Evolutionary conservation across 2,329 filamentous ascomycete species (phyloP).

Genomic region (Ceratocystis huliohia): DNA sequence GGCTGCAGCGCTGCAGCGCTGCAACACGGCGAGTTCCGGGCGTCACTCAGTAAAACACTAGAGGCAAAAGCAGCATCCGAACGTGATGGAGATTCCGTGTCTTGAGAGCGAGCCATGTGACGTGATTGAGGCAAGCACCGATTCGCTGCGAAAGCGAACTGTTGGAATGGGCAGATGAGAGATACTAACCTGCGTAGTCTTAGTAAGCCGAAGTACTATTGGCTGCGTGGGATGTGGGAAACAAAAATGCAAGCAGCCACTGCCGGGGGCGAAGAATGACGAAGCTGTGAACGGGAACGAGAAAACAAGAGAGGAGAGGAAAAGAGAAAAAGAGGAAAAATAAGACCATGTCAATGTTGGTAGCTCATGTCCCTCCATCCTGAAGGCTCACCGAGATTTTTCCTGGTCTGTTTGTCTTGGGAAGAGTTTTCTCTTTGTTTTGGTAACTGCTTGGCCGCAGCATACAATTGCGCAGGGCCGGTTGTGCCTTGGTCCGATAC

Average conservation of each 20-base stretch:
- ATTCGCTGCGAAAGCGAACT: no score
- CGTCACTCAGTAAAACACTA: neutral
- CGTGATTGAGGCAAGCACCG: no score
- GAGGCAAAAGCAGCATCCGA: no score
- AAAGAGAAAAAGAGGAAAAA: neutral
- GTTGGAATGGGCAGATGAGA: neutral
- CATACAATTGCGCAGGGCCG: neutral
- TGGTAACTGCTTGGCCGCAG: neutral
- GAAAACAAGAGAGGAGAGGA: neutral
- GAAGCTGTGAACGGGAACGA: neutral
- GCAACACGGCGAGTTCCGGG: conserved; percentile 2
- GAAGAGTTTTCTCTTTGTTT: neutral
- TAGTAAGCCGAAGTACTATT: neutral
- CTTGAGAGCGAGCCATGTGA: no score
- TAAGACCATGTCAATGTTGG: neutral
- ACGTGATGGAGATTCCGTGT: no score
- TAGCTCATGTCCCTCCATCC: neutral
- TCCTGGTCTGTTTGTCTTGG: neutral
- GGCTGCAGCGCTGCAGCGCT: neutral
- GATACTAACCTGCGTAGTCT: neutral
- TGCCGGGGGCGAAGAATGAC: neutral
- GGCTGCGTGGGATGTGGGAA: conserved; percentile 1
- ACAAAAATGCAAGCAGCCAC: conserved; percentile 4
- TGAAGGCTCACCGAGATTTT: neutral
- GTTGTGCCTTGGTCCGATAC: neutral